Base-by-base conservation (phyloP, 2,329 filamentous ascomycete species). In the Calcarisporium arbuscula region DNA sequence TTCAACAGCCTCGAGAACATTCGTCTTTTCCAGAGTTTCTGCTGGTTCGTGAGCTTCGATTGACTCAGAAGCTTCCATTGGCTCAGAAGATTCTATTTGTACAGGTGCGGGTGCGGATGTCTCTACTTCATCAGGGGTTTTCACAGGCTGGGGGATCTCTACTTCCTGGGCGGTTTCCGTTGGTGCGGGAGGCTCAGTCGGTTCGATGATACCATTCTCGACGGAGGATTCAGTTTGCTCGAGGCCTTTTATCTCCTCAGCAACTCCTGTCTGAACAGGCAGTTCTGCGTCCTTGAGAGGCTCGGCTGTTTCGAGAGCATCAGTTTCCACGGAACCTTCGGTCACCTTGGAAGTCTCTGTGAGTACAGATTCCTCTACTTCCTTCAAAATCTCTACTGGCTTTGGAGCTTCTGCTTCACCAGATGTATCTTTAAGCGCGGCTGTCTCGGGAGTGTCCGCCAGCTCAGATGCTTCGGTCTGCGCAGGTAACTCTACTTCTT, bases 401-500 rank as follows among this genome's bases (percentile, higher is more conserved):
- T 39, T 27, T 5, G 34, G 17, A 18, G 28, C 21, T 20, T 31
- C 23, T 28, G 15, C 21, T 28, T 11, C 15, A 15, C 8, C 12
- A 17, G 30, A 9, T 7, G 20, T 20, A 10, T 35, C 32, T 27
- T n/a, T n/a, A n/a, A n/a, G n/a, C n/a, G n/a, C n/a, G n/a, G 27
- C 16, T 25, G 34, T 31, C 9, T 36, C 26, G 6, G 35, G 6
- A 28, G 34, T n/a, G n/a, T n/a, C 14, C 10, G 14, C 11, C 10
- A 6, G 27, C 5, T 30, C 35, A 9, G 19, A n/a, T 2, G 22
- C 4, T 19, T 25, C 11, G 10, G 22, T 30, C 8, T 23, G 23
- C n/a, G 27, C 26, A 10, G 28, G 19, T 21, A 25, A 23, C 6
- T 35, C 20, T 23, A 35, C 32, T 16, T 33, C 38, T 34, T 31